Conservation (phyloP, 2,329 filamentous ascomycete genomes). For the Neopestalotiopsis sp. region DNA sequence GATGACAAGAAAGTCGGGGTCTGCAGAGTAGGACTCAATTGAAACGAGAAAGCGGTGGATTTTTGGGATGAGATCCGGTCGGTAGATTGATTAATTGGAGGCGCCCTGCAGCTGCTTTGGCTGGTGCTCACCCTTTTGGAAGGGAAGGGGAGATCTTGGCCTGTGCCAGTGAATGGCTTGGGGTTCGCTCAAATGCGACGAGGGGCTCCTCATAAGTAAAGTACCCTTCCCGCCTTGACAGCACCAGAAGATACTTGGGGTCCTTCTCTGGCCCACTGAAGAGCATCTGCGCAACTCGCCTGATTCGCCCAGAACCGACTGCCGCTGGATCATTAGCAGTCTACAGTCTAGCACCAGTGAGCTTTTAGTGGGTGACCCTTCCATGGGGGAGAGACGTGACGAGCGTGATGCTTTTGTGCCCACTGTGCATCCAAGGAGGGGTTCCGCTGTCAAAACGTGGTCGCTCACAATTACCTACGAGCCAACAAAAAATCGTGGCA, state of each 20-base stretch:
- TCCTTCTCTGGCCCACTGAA: constrained; percentile 2
- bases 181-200: background rate
- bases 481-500: background rate
- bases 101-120: background rate
- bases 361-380: background rate
- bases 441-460: background rate
- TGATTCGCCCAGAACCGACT: constrained; percentile 14
- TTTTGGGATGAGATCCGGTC: constrained; percentile 3
- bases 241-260: background rate
- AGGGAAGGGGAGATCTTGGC: constrained; percentile 3
- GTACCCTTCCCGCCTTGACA: background rate
- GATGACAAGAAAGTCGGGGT: constrained; percentile 3
- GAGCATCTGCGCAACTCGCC: constrained; percentile 10
- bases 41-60: background rate
- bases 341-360: background rate
- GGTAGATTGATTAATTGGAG: background rate
- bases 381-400: background rate
- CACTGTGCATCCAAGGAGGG: background rate
- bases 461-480: background rate
- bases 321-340: background rate
- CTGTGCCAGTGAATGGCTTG: constrained; percentile 44
- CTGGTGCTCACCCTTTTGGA: constrained; percentile 1
- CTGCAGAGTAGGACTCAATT: constrained; percentile 11
- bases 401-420: too few relatives aligned
- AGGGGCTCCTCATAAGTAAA: background rate